Evolutionary conservation across 2,329 filamentous ascomycete species (phyloP), one percentile per base, ranked within the genome.

Genomic region (Erysiphe pulchra): DNA sequence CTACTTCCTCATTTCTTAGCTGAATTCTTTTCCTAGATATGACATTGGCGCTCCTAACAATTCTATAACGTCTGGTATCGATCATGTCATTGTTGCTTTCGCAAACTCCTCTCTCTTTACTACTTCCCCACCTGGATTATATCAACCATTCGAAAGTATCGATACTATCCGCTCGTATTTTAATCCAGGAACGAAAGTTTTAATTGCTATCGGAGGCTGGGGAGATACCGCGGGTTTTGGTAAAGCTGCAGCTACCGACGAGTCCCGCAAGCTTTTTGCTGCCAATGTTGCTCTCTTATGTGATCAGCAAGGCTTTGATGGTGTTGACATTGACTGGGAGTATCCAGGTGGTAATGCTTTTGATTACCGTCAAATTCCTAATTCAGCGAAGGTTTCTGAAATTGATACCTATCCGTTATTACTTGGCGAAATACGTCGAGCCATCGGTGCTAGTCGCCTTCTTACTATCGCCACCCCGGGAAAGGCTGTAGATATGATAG

Each of bases 181-280:
- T 48, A 59, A 59, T 7, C 47, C 59, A 0, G 63, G 63, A 30
- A 74, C 75, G n/a, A 76, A 78, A 52, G 59, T 84, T 24, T 67
- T 78, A 62, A 66, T 84, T 34, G 77, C n/a, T n/a, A 82, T 94
- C 50, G 86, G 86, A 49, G 86, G 86, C 44, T 85, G 80, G 79
- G 78, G 76, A 0, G 75, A 82, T 48, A 75, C 69, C 0, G 57
- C 59, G 4, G 78, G 77, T 0, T 84, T 81, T 54, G 67, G 68
- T 0, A 57, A 56, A 8, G 77, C 69, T 0, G 71, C 73, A 1
- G 65, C 63, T 40, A 65, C 65, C 3, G 63, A 69, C 1, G 53
- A 58, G 5, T 68, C 65, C 1, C 69, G 75, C 10, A 61, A 65
- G 48, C 61, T 60, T 8, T 85, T 77, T 60, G 75, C 77, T 1